Conservation (phyloP, 208 protist species). For the Acanthamoeba triangularis region DNA sequence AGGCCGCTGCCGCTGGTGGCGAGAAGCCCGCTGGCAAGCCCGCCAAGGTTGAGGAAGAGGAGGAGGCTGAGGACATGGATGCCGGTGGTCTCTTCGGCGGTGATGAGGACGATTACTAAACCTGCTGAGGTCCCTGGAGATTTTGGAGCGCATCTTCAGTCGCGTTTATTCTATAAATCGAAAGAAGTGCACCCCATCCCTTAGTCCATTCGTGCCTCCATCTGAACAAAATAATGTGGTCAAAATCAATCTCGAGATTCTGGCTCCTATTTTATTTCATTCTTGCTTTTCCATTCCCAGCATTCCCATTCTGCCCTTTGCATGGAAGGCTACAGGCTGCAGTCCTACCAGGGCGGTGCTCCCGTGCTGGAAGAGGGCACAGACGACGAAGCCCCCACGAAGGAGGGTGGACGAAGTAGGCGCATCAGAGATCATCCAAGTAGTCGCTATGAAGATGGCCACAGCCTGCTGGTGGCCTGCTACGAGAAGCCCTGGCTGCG, state of each 20-base stretch:
- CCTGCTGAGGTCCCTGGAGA: not conserved
- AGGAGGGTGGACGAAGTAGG: not conserved
- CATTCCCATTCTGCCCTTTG: not conserved
- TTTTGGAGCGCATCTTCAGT: not conserved
- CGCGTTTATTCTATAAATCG: not conserved
- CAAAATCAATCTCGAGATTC: not conserved
- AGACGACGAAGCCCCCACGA: not conserved
- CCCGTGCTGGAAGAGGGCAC: not conserved
- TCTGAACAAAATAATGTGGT: not conserved
- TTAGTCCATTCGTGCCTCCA: no score
- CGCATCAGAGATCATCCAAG: not conserved
- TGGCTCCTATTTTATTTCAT: not conserved
- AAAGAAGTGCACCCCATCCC: not conserved
- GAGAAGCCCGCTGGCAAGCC: conserved; percentile 39
- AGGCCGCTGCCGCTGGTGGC: conserved; percentile 10
- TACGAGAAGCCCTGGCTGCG: not conserved
- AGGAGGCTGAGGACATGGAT: conserved; percentile 68
- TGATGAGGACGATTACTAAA: conserved; percentile 50
- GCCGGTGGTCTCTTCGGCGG: conserved; percentile 67
- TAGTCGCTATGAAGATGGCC: not conserved
- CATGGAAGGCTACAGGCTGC: not conserved
- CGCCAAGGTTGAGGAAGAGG: conserved; percentile 51
- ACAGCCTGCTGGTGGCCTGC: not conserved
- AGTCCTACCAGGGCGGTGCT: not conserved
- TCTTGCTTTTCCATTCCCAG: not conserved